These are phyloP conservation scores for Naganishia cerealis DNA, from an alignment of 1,284 basidiomycete species.

Conservation along the genomic window DNA sequence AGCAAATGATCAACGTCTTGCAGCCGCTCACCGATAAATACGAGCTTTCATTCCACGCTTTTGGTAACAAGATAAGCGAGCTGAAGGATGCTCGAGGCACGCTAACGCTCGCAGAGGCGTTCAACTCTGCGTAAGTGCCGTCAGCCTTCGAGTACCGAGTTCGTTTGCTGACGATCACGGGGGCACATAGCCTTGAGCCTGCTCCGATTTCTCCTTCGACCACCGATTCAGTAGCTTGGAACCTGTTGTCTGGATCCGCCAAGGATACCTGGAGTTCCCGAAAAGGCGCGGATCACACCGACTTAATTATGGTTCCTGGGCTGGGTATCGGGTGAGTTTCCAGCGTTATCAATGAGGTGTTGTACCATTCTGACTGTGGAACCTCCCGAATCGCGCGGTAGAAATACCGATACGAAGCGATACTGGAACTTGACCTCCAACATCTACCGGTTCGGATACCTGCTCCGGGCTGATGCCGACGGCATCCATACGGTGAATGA, in stretches of 20 bases:
- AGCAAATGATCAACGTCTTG: conserved; percentile 42
- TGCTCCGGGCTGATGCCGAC: conserved; percentile 27
- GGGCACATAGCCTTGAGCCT: conserved; percentile 42
- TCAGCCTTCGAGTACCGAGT: background rate
- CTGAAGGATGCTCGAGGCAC: conserved; percentile 43
- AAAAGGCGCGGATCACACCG: conserved; percentile 36
- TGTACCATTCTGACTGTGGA: background rate
- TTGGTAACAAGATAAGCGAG: conserved; percentile 41
- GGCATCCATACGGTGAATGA: conserved; percentile 50
- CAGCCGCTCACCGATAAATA: conserved; percentile 42
- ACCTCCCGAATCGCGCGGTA: background rate
- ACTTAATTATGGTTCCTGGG: conserved; percentile 44
- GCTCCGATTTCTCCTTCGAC: conserved; percentile 50
- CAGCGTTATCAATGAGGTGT: background rate
- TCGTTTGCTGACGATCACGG: conserved; percentile 19
- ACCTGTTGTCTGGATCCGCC: conserved; percentile 44
- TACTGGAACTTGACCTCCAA: conserved; percentile 50
- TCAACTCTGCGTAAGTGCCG: conserved; percentile 42
- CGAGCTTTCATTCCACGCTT: conserved; percentile 47
- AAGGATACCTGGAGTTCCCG: conserved; percentile 42
- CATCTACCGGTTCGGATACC: conserved; percentile 49
- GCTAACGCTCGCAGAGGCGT: conserved; percentile 39
- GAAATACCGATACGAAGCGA: conserved; percentile 51
- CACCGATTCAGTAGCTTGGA: conserved; percentile 44
- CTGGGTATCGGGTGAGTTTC: conserved; percentile 40